These are phyloP conservation scores for Nicotiana paniculata DNA, from an alignment of 257 asterid genomes.

Conservation along the genomic window DNA sequence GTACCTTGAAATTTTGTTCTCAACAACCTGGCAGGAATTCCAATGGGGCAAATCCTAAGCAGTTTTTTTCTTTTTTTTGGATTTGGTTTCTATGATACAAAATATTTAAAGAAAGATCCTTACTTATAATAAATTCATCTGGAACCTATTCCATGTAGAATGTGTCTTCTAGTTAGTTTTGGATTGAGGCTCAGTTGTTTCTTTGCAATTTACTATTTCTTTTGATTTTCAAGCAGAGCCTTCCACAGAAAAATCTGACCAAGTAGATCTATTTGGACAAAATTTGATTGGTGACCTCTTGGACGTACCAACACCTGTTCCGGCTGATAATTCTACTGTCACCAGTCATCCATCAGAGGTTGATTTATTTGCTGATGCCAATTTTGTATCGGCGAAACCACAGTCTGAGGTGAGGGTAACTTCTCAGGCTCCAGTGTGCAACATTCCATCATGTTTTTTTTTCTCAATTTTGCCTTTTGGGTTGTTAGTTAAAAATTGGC, in stretches of 20 bases:
- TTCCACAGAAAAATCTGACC: conserved; percentile 45
- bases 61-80: neutral
- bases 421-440: conserved; percentile 44
- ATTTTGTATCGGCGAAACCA: conserved; percentile 69
- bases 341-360: conserved; percentile 47
- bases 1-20: neutral
- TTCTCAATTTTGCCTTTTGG: neutral
- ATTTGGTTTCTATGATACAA: neutral
- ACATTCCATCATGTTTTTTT: neutral
- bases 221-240: conserved; percentile 41
- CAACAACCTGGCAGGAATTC: neutral
- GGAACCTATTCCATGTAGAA: neutral
- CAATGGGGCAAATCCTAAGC: neutral
- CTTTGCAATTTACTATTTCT: neutral
- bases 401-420: conserved; percentile 29
- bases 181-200: neutral
- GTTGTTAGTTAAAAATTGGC: neutral
- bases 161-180: neutral
- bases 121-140: neutral
- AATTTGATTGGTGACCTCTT: conserved; percentile 63
- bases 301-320: conserved; percentile 49
- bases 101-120: neutral
- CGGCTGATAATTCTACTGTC: conserved; percentile 35
- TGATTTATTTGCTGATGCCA: conserved; percentile 85
- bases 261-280: conserved; percentile 79